Evolutionary conservation across 257 asterid genomes (phyloP).

Genomic region (Petunia secreta): DNA sequence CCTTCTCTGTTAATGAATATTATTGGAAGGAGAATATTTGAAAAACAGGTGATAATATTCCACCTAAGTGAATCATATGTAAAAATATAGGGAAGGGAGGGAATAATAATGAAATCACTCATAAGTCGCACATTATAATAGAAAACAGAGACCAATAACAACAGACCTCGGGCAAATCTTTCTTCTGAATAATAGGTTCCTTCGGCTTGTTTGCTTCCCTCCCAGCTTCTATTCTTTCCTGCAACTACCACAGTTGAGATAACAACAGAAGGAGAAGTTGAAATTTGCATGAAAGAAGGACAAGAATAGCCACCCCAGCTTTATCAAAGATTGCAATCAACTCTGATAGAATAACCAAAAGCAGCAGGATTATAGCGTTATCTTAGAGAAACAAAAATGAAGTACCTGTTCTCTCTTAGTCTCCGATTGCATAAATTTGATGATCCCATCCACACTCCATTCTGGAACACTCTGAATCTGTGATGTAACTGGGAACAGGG

Average conservation of each 20-base stretch:
- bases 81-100: not conserved
- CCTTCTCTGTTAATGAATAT: slow-evolving; percentile 1
- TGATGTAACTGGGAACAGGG: slow-evolving; percentile 68
- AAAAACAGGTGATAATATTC: not conserved
- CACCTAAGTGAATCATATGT: not conserved
- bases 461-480: slow-evolving; percentile 49
- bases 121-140: slow-evolving; percentile 19
- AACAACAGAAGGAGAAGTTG: not conserved
- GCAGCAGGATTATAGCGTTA: not conserved
- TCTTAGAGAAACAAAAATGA: not conserved
- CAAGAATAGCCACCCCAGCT: not conserved
- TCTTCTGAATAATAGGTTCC: no score
- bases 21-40: slow-evolving; percentile 5
- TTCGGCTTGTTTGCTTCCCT: slow-evolving; percentile 21
- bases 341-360: not conserved
- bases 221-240: slow-evolving; percentile 49
- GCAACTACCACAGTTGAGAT: slow-evolving; percentile 32
- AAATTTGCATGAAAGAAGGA: slow-evolving; percentile 11
- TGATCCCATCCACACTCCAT: slow-evolving; percentile 82
- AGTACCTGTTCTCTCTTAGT: slow-evolving; percentile 56
- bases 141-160: slow-evolving; percentile 18
- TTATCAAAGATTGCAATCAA: not conserved
- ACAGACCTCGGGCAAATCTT: slow-evolving; percentile 70
- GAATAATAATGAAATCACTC: not conserved
- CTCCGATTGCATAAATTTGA: slow-evolving; percentile 63